phyloP scores from a whole-genome alignment of 2,329 filamentous ascomycete genomes.

The Xylaria sp. region DNA sequence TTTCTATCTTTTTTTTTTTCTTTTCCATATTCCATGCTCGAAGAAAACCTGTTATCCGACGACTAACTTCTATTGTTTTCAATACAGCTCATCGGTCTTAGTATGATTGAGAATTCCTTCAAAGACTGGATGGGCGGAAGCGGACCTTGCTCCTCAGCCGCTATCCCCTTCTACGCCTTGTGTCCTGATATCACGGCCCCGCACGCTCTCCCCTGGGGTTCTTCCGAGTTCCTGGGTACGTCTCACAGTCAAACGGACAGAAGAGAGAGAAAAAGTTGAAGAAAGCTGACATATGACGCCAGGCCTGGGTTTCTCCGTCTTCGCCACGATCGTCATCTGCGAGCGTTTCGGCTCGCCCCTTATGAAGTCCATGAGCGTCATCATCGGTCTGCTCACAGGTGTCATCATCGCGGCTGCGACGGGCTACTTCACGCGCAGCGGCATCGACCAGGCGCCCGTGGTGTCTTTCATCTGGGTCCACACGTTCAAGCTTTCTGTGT shows the following conservation, averaged over 20 bases:
- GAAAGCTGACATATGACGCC: not conserved
- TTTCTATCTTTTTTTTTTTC: not conserved
- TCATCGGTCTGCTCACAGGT: conserved; percentile 67
- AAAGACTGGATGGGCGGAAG: conserved; percentile 73
- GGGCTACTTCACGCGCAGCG: conserved; percentile 70
- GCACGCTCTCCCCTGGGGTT: conserved; percentile 70
- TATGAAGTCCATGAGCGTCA: conserved; percentile 75
- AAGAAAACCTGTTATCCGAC: no score
- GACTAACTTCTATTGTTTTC: not conserved
- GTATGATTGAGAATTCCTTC: conserved; percentile 66
- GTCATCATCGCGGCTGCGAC: conserved; percentile 74
- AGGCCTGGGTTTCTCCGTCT: conserved; percentile 71
- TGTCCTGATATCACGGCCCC: conserved; percentile 66
- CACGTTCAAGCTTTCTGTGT: conserved; percentile 67
- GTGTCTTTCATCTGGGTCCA: conserved; percentile 75
- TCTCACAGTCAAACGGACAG: not conserved
- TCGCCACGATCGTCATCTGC: conserved; percentile 71
- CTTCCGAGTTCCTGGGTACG: conserved; percentile 65
- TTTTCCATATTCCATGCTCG: not conserved
- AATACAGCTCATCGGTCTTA: conserved; percentile 60
- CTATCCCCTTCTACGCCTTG: conserved; percentile 51
- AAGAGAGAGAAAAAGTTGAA: not conserved
- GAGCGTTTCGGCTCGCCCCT: conserved; percentile 78
- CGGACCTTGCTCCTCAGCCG: conserved; percentile 51
- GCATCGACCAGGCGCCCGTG: conserved; percentile 65